A percentile compares a stretch with the other conserved stretches of the same genome.
Evolutionary conservation across 2,329 filamentous ascomycete genomes (phyloP).

Genomic region (Colletotrichum sansevieriae): DNA sequence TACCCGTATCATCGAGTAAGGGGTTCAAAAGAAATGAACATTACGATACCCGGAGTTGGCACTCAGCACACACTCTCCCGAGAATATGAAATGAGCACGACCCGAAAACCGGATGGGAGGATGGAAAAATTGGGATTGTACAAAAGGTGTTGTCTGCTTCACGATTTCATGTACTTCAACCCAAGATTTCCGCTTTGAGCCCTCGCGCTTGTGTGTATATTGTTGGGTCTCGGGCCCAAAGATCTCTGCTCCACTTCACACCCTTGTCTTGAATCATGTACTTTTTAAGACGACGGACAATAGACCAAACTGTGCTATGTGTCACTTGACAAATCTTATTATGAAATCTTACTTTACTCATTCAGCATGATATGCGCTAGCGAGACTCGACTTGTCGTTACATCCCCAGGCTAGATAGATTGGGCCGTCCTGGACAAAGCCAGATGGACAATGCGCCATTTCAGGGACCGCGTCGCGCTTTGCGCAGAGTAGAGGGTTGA

Average conservation of each 20-base stretch:
- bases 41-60: constrained; percentile 33
- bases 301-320: constrained; percentile 32
- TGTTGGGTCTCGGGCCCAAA: constrained; percentile 50
- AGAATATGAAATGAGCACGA: constrained; percentile 20
- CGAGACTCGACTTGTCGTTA: constrained; percentile 33
- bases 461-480: constrained; percentile 17
- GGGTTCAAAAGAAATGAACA: constrained; percentile 22
- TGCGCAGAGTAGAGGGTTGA: constrained; percentile 19
- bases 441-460: constrained; percentile 15
- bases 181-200: constrained; percentile 40
- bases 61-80: constrained; percentile 29
- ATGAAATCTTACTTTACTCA: neutral
- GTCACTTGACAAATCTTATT: constrained; percentile 17
- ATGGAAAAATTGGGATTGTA: constrained; percentile 36
- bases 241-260: constrained; percentile 59
- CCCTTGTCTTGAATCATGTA: constrained; percentile 53
- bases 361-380: neutral
- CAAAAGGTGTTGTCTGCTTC: constrained; percentile 43
- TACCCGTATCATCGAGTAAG: constrained; percentile 77
- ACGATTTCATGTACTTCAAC: constrained; percentile 46
- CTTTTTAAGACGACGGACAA: constrained; percentile 49
- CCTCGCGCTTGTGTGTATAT: constrained; percentile 54
- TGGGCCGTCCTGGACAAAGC: constrained; percentile 12
- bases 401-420: constrained; percentile 31
- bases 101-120: constrained; percentile 20